Base-by-base conservation (phyloP, 805 yeast species). In the Nakazawaea wyomingensis region DNA sequence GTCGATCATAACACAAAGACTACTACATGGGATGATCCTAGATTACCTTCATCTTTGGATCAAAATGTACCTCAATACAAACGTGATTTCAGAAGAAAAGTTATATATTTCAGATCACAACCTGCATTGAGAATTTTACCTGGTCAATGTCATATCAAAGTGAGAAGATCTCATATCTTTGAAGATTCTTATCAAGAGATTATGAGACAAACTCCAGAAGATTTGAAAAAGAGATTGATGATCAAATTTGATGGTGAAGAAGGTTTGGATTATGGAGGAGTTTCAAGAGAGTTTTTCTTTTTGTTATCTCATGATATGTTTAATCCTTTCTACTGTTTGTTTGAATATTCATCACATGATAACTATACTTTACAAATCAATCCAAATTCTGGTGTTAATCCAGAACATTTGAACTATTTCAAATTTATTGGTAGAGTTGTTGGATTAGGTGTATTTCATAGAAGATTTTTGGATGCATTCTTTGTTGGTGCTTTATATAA, bases 1-100 rank as follows among this genome's bases (percentile, higher is more conserved):
- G 99, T 93, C 52, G 99, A 93, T 65, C 99, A 93, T 71, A 93
- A 93, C 67, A 93, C 99, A 26, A 93, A 93, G 69, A 93, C 99
- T 0, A 93, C 99, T 0, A 93, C 99, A 1, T 93, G 99, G 99
- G 99, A 93, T 66, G 99, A 93, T 62, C 99, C 99, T 50, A 82
- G 99, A 60, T 74, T 93, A 61, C 99, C 99, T 41, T 88, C 97
- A 5, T 86, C 96, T 7, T 71, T 93, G 54, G 99, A 93, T 64
- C 98, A 93, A 68, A 91, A 91, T 54, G 99, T 93, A 55, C 99
- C 99, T 18, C 98, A 93, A 68, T 93, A 93, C 66, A 93, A 93
- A 76, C 91, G 99, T 71, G 99, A 93, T 65, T 93, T 93, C 69
- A 78, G 99, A 68, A 82, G 99, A 68, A 93, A 93, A 69, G 87